phyloP scores from a whole-genome alignment of 345 rosid species.

The Nephelium lappaceum region DNA sequence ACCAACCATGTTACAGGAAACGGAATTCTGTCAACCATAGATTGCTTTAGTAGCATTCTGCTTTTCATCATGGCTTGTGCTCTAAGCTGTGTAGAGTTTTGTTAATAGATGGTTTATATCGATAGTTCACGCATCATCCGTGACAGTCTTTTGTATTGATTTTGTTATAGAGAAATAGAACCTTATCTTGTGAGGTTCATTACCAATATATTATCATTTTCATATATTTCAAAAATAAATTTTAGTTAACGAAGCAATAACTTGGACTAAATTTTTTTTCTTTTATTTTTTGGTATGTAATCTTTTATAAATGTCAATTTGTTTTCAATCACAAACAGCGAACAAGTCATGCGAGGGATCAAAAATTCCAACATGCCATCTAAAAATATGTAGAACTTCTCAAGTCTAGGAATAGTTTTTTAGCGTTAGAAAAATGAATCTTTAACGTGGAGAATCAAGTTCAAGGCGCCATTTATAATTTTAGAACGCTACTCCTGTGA shows the following conservation, averaged over 20 bases:
- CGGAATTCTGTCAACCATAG: constrained; percentile 12
- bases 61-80: not conserved
- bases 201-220: too few species aligned
- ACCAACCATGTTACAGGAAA: not conserved
- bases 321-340: not conserved
- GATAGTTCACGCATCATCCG: constrained; percentile 1
- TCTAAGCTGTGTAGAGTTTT: not conserved
- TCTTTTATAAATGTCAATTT: not conserved
- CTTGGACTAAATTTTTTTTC: not conserved
- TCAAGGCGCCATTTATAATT: too few species aligned
- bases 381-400: too few species aligned
- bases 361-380: too few species aligned
- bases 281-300: not conserved
- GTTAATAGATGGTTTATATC: not conserved
- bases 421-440: too few species aligned
- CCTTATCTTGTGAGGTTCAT: not conserved
- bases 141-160: not conserved
- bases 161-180: not conserved
- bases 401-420: too few species aligned
- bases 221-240: not conserved
- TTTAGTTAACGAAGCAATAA: not conserved
- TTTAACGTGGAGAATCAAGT: too few species aligned
- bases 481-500: too few species aligned
- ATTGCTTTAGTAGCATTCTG: constrained; percentile 6
- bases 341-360: not conserved